These are phyloP conservation scores for Favolaschia claudopus DNA, from an alignment of 768 basidiomycete species.

Conservation along the genomic window DNA sequence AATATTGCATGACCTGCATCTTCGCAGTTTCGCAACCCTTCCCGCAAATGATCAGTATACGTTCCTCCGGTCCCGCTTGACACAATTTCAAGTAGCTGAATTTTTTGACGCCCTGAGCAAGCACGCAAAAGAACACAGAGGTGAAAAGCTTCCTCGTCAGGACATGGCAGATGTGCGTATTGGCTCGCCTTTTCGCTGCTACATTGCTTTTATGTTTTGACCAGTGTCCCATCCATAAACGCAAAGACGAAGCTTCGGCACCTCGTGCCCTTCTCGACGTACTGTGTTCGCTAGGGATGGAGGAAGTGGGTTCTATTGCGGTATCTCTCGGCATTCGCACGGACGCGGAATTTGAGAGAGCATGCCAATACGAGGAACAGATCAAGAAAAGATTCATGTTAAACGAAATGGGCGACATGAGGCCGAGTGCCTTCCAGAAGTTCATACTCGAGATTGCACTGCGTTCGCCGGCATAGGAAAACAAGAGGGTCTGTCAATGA, in stretches of 20 bases:
- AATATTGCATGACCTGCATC: conserved; percentile 14
- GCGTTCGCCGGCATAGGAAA: too few species aligned
- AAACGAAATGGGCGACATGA: background rate
- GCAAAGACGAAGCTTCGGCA: background rate
- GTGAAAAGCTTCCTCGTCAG: background rate
- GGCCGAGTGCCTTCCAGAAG: background rate
- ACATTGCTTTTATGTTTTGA: too few species aligned
- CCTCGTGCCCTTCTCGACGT: background rate
- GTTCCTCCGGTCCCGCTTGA: background rate
- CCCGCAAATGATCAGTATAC: background rate
- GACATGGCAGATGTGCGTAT: background rate
- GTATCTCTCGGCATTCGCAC: background rate
- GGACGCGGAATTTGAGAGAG: background rate
- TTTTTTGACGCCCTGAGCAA: too few species aligned
- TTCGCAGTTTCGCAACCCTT: background rate
- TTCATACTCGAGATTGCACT: conserved; percentile 2
- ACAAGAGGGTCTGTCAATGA: too few species aligned
- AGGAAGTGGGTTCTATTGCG: background rate
- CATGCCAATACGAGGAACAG: background rate
- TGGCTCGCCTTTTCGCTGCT: background rate
- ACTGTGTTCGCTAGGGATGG: background rate
- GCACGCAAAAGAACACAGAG: too few species aligned
- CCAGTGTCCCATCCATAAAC: background rate
- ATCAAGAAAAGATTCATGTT: background rate
- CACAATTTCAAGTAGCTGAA: background rate